Evolutionary conservation across 2,329 filamentous ascomycete species (phyloP).

Genomic region (Colletotrichum sojae): DNA sequence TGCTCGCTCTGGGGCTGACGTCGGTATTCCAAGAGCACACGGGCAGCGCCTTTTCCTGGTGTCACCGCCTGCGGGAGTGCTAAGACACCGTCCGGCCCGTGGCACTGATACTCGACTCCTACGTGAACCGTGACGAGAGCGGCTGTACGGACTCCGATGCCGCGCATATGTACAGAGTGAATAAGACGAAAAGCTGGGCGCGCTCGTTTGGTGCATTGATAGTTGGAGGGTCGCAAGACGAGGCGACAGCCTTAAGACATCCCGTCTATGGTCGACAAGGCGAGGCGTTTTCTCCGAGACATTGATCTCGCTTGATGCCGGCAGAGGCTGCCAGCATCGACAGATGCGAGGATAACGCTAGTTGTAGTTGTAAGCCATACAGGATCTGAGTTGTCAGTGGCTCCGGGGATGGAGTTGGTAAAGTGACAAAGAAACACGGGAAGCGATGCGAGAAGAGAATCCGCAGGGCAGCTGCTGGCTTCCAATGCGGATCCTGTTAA

Average conservation of each 20-base stretch:
- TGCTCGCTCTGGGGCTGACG: neutral
- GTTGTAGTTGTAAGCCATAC: neutral
- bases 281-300: neutral
- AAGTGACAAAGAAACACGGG: neutral
- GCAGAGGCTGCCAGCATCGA: neutral
- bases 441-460: too few species aligned
- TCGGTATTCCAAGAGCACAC: slow-evolving; percentile 7
- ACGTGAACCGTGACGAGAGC: slow-evolving; percentile 4
- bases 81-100: neutral
- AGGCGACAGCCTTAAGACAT: slow-evolving; percentile 10
- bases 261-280: neutral
- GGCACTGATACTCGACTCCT: slow-evolving; percentile 2
- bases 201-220: neutral
- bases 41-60: neutral
- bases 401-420: neutral
- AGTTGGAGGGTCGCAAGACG: neutral
- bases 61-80: too few species aligned
- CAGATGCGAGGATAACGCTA: too few species aligned
- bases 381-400: neutral
- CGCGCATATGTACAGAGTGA: neutral
- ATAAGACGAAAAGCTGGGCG: slow-evolving; percentile 1
- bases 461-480: too few species aligned
- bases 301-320: slow-evolving; percentile 2
- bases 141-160: neutral
- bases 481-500: neutral